phyloP scores from a whole-genome alignment of 177 flowering plant species.

The Vitis hybrid region DNA sequence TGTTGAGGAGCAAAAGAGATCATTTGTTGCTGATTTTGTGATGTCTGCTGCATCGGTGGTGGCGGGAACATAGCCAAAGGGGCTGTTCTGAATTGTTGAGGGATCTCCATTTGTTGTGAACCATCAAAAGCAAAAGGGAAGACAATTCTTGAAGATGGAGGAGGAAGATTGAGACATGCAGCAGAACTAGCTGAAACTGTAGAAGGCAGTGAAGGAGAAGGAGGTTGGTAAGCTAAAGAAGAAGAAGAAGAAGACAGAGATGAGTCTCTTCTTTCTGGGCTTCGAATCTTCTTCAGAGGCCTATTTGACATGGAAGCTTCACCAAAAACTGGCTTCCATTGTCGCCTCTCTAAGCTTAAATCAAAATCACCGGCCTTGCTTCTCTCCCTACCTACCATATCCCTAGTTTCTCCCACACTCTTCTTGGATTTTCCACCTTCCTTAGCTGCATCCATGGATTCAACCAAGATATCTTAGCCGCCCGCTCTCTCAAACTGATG shows the following conservation, averaged over 20 bases:
- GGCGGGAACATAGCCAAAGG: conserved; percentile 11
- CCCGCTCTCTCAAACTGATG: conserved; percentile 26
- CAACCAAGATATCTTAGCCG: conserved; percentile 4
- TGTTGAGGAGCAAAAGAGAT: conserved; percentile 55
- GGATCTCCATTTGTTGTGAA: conserved; percentile 30
- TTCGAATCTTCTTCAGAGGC: conserved; percentile 62
- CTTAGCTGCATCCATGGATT: conserved; percentile 31
- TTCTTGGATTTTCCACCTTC: conserved; percentile 37
- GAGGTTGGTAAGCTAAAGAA: conserved; percentile 10
- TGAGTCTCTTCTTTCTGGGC: conserved; percentile 51
- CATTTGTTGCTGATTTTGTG: conserved; percentile 55
- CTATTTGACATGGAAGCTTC: conserved; percentile 53
- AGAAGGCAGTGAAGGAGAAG: conserved; percentile 10
- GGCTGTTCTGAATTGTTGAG: conserved; percentile 16
- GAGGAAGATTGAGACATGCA: conserved; percentile 11
- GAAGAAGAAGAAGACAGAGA: conserved; percentile 22
- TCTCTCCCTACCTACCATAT: conserved; percentile 27
- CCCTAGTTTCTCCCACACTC: conserved; percentile 19
- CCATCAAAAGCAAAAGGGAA: conserved; percentile 71
- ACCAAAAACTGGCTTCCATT: conserved; percentile 52
- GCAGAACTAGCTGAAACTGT: conserved; percentile 7
- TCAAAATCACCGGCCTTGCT: conserved; percentile 12
- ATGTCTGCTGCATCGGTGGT: conserved; percentile 18
- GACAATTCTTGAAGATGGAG: conserved; percentile 28
- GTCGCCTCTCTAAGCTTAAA: conserved; percentile 25